Conservation (phyloP, 139 green algal species). For the Coccomyxa sp. region DNA sequence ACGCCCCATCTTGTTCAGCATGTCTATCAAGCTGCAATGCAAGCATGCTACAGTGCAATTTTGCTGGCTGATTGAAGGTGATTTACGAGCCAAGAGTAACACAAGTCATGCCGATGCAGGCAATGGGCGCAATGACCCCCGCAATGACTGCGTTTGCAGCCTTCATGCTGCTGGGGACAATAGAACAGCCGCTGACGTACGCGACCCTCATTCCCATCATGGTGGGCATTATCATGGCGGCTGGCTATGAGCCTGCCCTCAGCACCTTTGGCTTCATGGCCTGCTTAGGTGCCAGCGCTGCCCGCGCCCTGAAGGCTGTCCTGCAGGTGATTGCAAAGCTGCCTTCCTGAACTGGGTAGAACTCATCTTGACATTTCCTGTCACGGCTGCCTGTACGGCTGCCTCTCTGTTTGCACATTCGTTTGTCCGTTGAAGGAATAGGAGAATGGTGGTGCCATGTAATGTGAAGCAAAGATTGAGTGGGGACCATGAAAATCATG, state of each 20-base stretch:
- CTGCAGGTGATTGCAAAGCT: slow-evolving; percentile 54
- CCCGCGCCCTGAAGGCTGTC: slow-evolving; percentile 72
- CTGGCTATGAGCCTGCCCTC: slow-evolving; percentile 81
- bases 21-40: too few relatives aligned
- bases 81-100: not conserved
- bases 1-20: too few relatives aligned
- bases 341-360: not conserved
- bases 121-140: slow-evolving; percentile 89
- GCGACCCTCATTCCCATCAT: slow-evolving; percentile 82
- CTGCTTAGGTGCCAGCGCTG: slow-evolving; percentile 66
- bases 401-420: too few relatives aligned
- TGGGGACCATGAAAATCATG: too few relatives aligned
- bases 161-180: slow-evolving; percentile 44
- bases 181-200: slow-evolving; percentile 71
- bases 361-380: not conserved
- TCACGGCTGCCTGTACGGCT: too few relatives aligned
- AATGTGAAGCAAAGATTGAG: too few relatives aligned
- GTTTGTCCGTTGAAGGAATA: too few relatives aligned
- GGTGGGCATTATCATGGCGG: slow-evolving; percentile 84
- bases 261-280: slow-evolving; percentile 81
- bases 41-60: too few relatives aligned
- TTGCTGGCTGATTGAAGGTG: not conserved
- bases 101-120: slow-evolving; percentile 47
- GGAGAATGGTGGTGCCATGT: too few relatives aligned
- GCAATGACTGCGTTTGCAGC: slow-evolving; percentile 90